Evolutionary conservation across 225 moss, liverwort and hornwort species (phyloP), one percentile per base, ranked within the genome.

Genomic region (Asterella californica): DNA sequence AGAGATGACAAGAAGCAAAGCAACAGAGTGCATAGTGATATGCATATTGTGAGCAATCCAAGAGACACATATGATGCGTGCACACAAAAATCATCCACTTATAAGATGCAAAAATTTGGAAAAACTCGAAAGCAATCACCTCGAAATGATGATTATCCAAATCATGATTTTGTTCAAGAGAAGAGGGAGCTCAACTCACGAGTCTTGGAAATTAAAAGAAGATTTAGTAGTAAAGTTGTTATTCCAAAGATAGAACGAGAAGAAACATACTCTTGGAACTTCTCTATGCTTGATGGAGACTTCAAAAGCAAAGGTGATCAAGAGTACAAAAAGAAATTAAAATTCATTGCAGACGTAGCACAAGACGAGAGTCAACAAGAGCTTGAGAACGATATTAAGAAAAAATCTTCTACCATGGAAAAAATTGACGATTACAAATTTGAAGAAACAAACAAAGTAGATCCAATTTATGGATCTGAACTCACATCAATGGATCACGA

Each of bases 161-260:
- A 50, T 67, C 14, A 12, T 73, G 48, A 65, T 48, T 19, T 5
- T 27, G 25, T 46, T 3, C 19, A 54, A 57, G 82, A 76, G 62
- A 82, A 65, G 60, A 37, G 46, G 15, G 71, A 76, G 33, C 68
- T 48, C 15, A 15, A n/a, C 9, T 75, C 77, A 42, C 66, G 66
- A 47, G 52, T 19, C 45, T 9, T 11, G 73, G 62, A 60, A 61
- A 12, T 72, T 42, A 83, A 32, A 38, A 81, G 52, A 15, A 75
- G 46, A 57, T 79, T 69, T 29, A 81, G 75, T 62, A 81, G 78
- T 64, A 81, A 79, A 76, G 50, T 79, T 30, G 77, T 83, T 38
- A 47, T 70, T 83, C 65, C 34, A 18, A 53, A 21, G 52, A 11
- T 21, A 25, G 61, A 79, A 19, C 22, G 0, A 47, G 82, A 68